Evolutionary conservation across 495 filamentous ascomycete species (phyloP).

Genomic region (Neurospora pannonica): DNA sequence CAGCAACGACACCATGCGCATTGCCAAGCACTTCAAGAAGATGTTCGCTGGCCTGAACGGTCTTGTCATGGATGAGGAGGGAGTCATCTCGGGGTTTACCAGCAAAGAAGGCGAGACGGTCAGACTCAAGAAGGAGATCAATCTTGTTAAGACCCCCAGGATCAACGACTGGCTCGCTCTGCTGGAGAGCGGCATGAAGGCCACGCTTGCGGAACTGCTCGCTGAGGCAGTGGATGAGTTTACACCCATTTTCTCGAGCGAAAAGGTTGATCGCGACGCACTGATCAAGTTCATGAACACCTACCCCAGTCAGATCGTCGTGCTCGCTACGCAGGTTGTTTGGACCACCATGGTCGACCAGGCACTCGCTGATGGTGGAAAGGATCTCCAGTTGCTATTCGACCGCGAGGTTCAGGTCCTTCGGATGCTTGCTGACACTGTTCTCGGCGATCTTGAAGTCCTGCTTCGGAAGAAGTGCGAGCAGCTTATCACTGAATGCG

Average conservation of each 20-base stretch:
- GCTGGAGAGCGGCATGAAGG: slow-evolving; percentile 88
- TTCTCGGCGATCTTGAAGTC: slow-evolving; percentile 81
- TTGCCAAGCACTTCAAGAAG: slow-evolving; percentile 97
- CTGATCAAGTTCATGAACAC: slow-evolving; percentile 68
- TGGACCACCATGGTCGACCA: slow-evolving; percentile 83
- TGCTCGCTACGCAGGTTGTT: slow-evolving; percentile 87
- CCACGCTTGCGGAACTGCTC: slow-evolving; percentile 81
- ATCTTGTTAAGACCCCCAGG: slow-evolving; percentile 79
- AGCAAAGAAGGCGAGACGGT: slow-evolving; percentile 95
- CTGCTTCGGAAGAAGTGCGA: slow-evolving; percentile 93
- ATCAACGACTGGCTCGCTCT: slow-evolving; percentile 97
- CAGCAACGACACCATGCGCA: slow-evolving; percentile 89
- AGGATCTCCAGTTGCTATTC: slow-evolving; percentile 54
- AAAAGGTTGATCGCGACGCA: slow-evolving; percentile 52
- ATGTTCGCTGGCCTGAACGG: slow-evolving; percentile 97
- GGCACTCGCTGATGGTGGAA: slow-evolving; percentile 59
- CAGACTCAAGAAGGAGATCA: slow-evolving; percentile 77
- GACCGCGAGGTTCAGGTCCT: slow-evolving; percentile 73
- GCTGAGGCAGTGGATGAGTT: slow-evolving; percentile 76
- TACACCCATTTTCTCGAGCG: slow-evolving; percentile 56
- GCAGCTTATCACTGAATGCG: slow-evolving; percentile 96
- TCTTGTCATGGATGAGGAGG: slow-evolving; percentile 82
- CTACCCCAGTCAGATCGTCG: slow-evolving; percentile 90
- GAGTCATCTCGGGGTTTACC: slow-evolving; percentile 78
- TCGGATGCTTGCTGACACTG: slow-evolving; percentile 70